phyloP scores from a whole-genome alignment of 371 early-diverging fungal genomes.

The Cladochytrium tenue region DNA sequence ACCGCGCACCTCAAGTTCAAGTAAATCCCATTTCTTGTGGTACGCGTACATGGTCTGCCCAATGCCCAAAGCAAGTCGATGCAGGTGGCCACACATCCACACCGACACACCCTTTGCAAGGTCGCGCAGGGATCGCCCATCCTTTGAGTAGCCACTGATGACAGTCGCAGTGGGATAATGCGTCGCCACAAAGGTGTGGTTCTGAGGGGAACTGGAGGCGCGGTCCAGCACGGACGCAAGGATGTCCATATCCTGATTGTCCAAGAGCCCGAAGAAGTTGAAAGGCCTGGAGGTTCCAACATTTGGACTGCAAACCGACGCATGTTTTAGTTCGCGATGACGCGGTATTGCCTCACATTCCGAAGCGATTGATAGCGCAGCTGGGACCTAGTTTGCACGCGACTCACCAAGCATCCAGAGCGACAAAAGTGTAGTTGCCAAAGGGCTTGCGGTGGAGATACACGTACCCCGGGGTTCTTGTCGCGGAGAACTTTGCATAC shows the following conservation, averaged over 20 bases:
- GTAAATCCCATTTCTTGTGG: slow-evolving; percentile 15
- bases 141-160: slow-evolving; percentile 66
- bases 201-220: slow-evolving; percentile 29
- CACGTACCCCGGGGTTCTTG: slow-evolving; percentile 53
- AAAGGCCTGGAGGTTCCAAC: slow-evolving; percentile 80
- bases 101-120: slow-evolving; percentile 66
- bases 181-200: slow-evolving; percentile 69
- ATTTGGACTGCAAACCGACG: slow-evolving; percentile 54
- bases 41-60: slow-evolving; percentile 29
- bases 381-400: too few relatives aligned
- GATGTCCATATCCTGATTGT: slow-evolving; percentile 71
- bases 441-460: slow-evolving; percentile 60
- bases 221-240: slow-evolving; percentile 52
- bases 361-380: too few relatives aligned
- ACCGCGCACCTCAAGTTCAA: slow-evolving; percentile 23
- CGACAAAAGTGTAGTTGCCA: slow-evolving; percentile 80
- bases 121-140: slow-evolving; percentile 63
- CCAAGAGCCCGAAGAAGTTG: slow-evolving; percentile 88
- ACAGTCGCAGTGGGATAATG: slow-evolving; percentile 87
- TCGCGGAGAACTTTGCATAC: slow-evolving; percentile 61
- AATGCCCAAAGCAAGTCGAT: slow-evolving; percentile 69
- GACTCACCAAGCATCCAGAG: slow-evolving; percentile 77
- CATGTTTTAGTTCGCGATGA: not conserved
- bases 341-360: too few relatives aligned
- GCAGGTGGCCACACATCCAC: slow-evolving; percentile 87